Percentiles rank a stretch among this genome's conserved stretches.
Evolutionary conservation across 345 rosid genomes (phyloP).

Genomic region (Aquilaria malaccensis): DNA sequence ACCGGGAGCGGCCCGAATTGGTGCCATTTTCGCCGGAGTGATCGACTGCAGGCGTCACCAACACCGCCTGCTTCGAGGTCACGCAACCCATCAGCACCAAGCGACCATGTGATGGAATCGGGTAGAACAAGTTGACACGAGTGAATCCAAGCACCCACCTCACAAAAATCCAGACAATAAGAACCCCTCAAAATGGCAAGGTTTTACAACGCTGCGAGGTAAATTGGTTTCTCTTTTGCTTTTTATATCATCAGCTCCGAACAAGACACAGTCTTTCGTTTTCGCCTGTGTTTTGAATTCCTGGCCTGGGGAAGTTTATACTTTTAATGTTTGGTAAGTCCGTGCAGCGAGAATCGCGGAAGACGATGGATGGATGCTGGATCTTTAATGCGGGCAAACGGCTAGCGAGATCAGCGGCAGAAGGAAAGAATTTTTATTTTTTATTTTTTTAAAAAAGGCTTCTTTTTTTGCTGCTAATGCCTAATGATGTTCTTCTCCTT

Average conservation of each 20-base stretch:
- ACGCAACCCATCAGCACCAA: slow-evolving; percentile 80
- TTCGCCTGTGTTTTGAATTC: too few species aligned
- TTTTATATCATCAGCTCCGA: background rate
- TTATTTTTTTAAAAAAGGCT: background rate
- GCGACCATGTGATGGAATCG: background rate
- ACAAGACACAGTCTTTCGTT: background rate
- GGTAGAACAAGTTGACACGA: too few species aligned
- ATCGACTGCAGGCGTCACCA: slow-evolving; percentile 84
- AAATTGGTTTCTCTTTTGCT: too few species aligned
- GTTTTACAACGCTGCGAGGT: too few species aligned
- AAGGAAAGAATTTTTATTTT: background rate
- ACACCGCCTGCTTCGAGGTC: slow-evolving; percentile 88
- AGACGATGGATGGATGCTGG: background rate
- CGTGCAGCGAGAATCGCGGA: slow-evolving; percentile 18
- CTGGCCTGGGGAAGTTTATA: too few species aligned
- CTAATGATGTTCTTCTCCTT: too few species aligned
- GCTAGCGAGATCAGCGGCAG: slow-evolving; percentile 19
- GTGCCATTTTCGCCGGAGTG: slow-evolving; percentile 39
- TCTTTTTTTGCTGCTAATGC: too few species aligned
- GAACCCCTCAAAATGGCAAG: too few species aligned
- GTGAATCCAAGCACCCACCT: too few species aligned
- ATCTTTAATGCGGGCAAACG: background rate
- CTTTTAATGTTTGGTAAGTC: background rate
- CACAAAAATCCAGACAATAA: too few species aligned
- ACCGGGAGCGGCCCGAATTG: slow-evolving; percentile 23